phyloP scores from a whole-genome alignment of 2,329 filamentous ascomycete genomes.

The Scytalidium sp. region DNA sequence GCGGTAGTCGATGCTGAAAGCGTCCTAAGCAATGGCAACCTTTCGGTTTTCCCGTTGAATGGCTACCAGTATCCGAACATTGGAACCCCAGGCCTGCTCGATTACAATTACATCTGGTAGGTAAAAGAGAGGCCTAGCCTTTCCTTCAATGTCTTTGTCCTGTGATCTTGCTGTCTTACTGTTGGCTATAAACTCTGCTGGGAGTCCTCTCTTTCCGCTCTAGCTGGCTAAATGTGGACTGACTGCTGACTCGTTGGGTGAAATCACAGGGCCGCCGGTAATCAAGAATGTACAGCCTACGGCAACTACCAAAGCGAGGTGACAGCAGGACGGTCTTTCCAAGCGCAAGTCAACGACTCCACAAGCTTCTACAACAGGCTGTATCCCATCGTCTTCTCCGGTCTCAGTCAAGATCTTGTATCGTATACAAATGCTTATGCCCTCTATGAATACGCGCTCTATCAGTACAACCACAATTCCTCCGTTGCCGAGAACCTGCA shows the following conservation, averaged over 20 bases:
- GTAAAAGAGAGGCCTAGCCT: slow-evolving; percentile 13
- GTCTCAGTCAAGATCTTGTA: slow-evolving; percentile 10
- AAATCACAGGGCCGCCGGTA: slow-evolving; percentile 20
- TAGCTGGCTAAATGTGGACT: no score
- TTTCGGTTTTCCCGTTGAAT: slow-evolving; percentile 62
- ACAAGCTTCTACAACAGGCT: slow-evolving; percentile 20
- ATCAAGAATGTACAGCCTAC: slow-evolving; percentile 19
- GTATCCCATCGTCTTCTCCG: slow-evolving; percentile 14
- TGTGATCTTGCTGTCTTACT: no score
- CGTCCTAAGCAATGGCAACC: slow-evolving; percentile 57
- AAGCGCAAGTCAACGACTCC: slow-evolving; percentile 4
- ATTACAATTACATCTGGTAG: slow-evolving; percentile 45
- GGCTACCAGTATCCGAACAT: slow-evolving; percentile 82
- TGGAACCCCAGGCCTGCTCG: slow-evolving; percentile 44
- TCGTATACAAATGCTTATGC: slow-evolving; percentile 31
- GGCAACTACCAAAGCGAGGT: slow-evolving; percentile 9
- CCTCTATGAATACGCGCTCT: slow-evolving; percentile 52
- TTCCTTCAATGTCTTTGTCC: no score
- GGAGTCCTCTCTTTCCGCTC: no score
- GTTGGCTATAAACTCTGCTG: no score
- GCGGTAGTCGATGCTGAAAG: slow-evolving; percentile 29
- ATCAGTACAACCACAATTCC: slow-evolving; percentile 49
- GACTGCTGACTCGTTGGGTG: no score
- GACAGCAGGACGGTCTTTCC: slow-evolving; percentile 5
- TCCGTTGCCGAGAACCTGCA: slow-evolving; percentile 37